Conservation (phyloP, 108 stramenopile genomes). For the Skeletonema potamos region DNA sequence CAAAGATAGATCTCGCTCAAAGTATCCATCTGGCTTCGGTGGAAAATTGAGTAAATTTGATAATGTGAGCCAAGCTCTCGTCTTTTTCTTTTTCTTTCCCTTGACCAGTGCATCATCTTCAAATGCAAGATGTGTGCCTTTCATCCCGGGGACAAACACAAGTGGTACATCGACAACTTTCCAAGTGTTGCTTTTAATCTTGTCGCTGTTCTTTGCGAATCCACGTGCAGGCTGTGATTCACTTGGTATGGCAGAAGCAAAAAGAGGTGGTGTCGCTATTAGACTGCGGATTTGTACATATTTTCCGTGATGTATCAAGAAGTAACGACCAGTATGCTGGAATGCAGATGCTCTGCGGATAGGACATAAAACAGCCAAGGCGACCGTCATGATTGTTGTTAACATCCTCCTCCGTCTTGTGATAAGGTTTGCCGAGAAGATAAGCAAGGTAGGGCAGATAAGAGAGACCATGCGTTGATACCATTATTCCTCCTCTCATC, state of each 20-base stretch:
- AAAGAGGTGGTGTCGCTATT: neutral
- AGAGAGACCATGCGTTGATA: too few species aligned
- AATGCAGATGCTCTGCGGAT: neutral
- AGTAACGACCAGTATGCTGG: neutral
- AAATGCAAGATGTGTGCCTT: slow-evolving; percentile 55
- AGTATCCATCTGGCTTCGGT: slow-evolving; percentile 40
- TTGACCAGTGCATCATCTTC: slow-evolving; percentile 5
- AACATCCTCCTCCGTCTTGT: neutral
- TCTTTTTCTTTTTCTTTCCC: slow-evolving; percentile 22
- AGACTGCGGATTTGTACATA: neutral
- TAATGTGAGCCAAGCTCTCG: slow-evolving; percentile 40
- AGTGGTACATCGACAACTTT: slow-evolving; percentile 39
- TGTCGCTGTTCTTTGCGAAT: neutral
- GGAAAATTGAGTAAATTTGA: slow-evolving; percentile 47
- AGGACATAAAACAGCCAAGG: neutral
- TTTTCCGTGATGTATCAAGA: neutral
- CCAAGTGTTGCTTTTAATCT: slow-evolving; percentile 5
- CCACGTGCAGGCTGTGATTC: neutral
- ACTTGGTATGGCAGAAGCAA: neutral
- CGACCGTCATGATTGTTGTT: neutral
- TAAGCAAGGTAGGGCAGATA: too few species aligned
- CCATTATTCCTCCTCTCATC: too few species aligned
- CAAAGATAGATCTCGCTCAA: slow-evolving; percentile 43
- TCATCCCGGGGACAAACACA: slow-evolving; percentile 59
- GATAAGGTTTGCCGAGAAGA: too few species aligned